Evolutionary conservation across 108 stramenopile genomes (phyloP).

Genomic region (Cyclotella atomus): DNA sequence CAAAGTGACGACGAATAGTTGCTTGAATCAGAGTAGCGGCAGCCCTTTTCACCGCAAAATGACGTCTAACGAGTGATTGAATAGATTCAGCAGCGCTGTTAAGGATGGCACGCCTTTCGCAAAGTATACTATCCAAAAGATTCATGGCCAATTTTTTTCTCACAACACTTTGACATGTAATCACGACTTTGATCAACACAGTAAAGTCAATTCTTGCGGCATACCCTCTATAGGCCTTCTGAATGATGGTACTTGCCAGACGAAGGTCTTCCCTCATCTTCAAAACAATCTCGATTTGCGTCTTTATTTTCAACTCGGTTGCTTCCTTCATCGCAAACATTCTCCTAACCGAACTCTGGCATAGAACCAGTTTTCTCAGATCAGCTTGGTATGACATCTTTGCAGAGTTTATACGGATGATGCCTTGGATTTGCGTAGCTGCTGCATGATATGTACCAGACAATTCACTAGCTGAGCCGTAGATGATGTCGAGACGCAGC

Average conservation of each 20-base stretch:
- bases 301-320: not conserved
- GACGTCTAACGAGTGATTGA: not conserved
- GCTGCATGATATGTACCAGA: not conserved
- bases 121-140: not conserved
- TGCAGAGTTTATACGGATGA: not conserved
- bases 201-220: not conserved
- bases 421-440: not conserved
- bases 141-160: not conserved
- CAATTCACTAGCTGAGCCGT: not conserved
- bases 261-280: not conserved
- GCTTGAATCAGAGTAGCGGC: not conserved
- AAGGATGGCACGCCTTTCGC: not conserved
- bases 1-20: not conserved
- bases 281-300: not conserved
- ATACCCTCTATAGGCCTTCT: not conserved
- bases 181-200: not conserved
- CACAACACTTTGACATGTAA: not conserved
- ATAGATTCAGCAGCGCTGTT: not conserved
- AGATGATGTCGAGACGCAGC: not conserved
- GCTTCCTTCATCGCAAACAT: not conserved
- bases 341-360: not conserved
- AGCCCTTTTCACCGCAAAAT: not conserved
- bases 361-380: not conserved
- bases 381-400: not conserved
- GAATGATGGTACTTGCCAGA: not conserved